Base-by-base conservation (phyloP, 139 green algal genomes). In the Volvox africanus region DNA sequence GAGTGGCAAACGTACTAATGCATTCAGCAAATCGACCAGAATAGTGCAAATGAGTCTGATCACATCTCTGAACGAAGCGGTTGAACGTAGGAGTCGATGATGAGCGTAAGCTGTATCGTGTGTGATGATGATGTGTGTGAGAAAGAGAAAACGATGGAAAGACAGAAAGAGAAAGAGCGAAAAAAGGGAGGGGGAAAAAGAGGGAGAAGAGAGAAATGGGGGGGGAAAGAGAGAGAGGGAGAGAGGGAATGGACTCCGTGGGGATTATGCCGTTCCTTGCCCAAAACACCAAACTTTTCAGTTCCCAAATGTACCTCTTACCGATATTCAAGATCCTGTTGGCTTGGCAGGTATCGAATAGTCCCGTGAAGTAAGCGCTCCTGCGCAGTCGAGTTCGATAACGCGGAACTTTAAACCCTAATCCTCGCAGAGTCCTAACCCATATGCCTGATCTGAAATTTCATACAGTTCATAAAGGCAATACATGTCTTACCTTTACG, bases 291-390 rank as follows among this genome's bases (percentile, higher is more conserved):
- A 73, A 73, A 28, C 5, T 12, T 28, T 69, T 26, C 17, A 24
- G 11, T 73, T 73, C 16, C 65, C 24, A 1, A 33, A 11, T 26
- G 6, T 61, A 6, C 11, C 30, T 35, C 89, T 12, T 78, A 92
- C 89, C 89, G 81, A 71, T 93, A 93, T 22, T 93, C 90, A 0
- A 93, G 16, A 0, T 86, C 84, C 19, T 77, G 24, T 44, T 88
- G 9, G 12, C 30, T 21, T 0, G 28, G 77, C 21, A 90, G n/a
- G 30, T 87, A 88, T 1, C 35, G 44, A 55, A 93, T 50, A n/a
- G 33, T 85, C 32, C 90, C 90, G 32, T 80, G 32, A 2, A 93
- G n/a, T 16, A 91, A 16, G 19, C 76, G 62, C 35, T 93, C 90
- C 85, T 89, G 69, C 1, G 28, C 12, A 73, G 11, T 73, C 65